A percentile compares a stretch with the other conserved stretches of the same genome.
Evolutionary conservation across 371 early-diverging fungal species (phyloP).

Genomic region (Fennellomyces sp.): DNA sequence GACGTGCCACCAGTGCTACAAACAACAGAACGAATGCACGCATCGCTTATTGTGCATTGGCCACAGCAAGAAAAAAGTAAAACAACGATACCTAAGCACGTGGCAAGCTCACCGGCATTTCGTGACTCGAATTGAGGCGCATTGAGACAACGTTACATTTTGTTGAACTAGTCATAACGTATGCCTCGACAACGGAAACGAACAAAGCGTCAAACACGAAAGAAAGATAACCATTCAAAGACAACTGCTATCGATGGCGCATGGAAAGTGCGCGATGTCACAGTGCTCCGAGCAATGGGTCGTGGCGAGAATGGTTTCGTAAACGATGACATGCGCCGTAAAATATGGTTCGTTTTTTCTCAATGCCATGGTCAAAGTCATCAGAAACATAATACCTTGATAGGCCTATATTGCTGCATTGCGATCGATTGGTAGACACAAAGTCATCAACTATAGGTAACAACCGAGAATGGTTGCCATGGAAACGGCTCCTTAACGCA

Average conservation of each 20-base stretch:
- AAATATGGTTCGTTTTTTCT: conserved; percentile 52
- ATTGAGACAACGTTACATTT: too few relatives aligned
- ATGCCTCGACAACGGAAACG: background rate
- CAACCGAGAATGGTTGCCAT: conserved; percentile 8
- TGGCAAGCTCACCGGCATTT: background rate
- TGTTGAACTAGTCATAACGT: too few relatives aligned
- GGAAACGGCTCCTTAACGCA: background rate
- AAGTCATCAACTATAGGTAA: background rate
- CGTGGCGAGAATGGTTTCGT: conserved; percentile 54
- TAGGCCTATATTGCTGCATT: conserved; percentile 56
- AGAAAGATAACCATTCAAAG: conserved; percentile 1
- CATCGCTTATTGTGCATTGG: background rate
- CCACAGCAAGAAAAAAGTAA: background rate
- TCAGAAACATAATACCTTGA: background rate
- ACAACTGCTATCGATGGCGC: conserved; percentile 52
- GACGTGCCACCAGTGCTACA: background rate
- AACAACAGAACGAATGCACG: background rate
- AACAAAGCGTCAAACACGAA: background rate
- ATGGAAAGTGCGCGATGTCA: conserved; percentile 45
- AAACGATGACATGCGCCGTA: conserved; percentile 48
- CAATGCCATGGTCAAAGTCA: background rate
- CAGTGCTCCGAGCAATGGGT: conserved; percentile 49
- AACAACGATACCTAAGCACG: background rate
- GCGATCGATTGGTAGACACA: conserved; percentile 3
- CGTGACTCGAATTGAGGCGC: background rate